phyloP scores from a whole-genome alignment of 2,329 filamentous ascomycete genomes.

The Clarireedia sp. region DNA sequence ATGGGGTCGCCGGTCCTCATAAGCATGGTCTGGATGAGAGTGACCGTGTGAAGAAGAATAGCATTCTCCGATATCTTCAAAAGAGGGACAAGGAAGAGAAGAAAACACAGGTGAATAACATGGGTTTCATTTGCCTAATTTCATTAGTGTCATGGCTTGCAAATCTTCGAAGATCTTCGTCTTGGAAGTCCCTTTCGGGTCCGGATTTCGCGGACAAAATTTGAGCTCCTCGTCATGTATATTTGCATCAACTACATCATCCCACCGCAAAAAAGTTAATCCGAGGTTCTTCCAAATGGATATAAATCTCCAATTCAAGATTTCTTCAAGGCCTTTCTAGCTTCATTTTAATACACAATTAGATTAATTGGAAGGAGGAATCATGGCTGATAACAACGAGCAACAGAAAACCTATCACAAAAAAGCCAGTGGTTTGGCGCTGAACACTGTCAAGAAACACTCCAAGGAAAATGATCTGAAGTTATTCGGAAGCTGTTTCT shows the following conservation, averaged over 20 bases:
- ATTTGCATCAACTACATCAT: not conserved
- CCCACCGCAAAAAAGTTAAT: no score
- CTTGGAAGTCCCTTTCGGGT: no score
- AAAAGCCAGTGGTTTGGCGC: conserved; percentile 63
- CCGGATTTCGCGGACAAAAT: no score
- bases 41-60: conserved; percentile 76
- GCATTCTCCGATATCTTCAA: conserved; percentile 57
- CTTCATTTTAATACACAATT: not conserved
- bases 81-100: conserved; percentile 59
- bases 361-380: not conserved
- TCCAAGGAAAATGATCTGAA: conserved; percentile 64
- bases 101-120: conserved; percentile 41
- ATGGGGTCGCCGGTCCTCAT: conserved; percentile 64
- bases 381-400: conserved; percentile 30
- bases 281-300: no score
- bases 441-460: conserved; percentile 61
- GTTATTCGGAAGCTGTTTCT: conserved; percentile 77
- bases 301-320: not conserved
- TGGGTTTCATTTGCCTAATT: no score
- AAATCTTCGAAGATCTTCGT: no score
- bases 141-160: no score
- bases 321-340: not conserved
- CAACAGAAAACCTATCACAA: conserved; percentile 64
- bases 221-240: not conserved
- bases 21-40: conserved; percentile 66